phyloP scores from a whole-genome alignment of 129 eudicot genomes.

The Sambucus nigra region DNA sequence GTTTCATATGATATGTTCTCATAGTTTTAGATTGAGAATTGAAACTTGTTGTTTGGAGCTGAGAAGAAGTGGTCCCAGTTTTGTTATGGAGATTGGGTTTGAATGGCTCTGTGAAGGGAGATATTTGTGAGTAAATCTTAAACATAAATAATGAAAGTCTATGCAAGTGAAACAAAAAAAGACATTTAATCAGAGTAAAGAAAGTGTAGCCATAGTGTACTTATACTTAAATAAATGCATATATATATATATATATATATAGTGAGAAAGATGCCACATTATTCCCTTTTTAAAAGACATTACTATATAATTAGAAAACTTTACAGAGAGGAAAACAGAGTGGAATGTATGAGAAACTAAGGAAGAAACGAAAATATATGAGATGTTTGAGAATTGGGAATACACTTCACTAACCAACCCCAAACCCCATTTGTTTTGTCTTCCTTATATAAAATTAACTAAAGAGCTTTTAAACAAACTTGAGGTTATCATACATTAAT shows the following conservation, averaged over 20 bases:
- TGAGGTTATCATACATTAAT: too few relatives aligned
- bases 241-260: conserved; percentile 9
- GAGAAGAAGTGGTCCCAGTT: not conserved
- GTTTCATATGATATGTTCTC: conserved; percentile 35
- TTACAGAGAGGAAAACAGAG: too few relatives aligned
- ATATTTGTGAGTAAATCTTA: not conserved
- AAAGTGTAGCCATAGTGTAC: not conserved
- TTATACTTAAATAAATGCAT: not conserved
- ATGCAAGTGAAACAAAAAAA: not conserved
- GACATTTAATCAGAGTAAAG: not conserved
- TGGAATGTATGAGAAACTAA: too few relatives aligned
- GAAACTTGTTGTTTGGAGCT: not conserved
- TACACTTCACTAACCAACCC: too few relatives aligned
- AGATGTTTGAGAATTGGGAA: too few relatives aligned
- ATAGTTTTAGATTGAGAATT: conserved; percentile 14
- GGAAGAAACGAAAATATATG: too few relatives aligned
- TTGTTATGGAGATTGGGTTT: not conserved
- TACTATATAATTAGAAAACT: too few relatives aligned
- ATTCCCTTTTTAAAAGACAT: too few relatives aligned
- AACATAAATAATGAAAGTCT: conserved; percentile 8
- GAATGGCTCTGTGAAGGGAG: conserved; percentile 3
- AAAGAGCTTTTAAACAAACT: too few relatives aligned
- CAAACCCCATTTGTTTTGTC: too few relatives aligned
- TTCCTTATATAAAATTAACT: too few relatives aligned
- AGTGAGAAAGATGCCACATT: too few relatives aligned